These are phyloP conservation scores for Dimocarpus longan DNA, from an alignment of 345 rosid species.

Conservation along the genomic window DNA sequence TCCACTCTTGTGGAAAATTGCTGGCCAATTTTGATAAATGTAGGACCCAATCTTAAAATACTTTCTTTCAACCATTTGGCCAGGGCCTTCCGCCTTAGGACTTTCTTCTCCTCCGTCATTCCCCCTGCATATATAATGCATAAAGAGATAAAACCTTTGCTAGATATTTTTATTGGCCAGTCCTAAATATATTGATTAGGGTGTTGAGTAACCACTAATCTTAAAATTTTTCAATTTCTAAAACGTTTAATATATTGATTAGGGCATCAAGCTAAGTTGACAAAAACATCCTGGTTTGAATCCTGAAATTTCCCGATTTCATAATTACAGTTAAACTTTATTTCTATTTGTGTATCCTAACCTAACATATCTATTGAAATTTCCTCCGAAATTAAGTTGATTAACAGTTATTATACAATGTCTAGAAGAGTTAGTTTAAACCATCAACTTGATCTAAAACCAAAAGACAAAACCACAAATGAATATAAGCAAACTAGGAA, in stretches of 20 bases:
- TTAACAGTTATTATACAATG: neutral
- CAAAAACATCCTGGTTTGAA: neutral
- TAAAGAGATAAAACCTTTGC: neutral
- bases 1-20: conserved; percentile 98
- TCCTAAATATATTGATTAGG: neutral
- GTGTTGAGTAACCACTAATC: neutral
- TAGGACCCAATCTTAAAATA: conserved; percentile 92
- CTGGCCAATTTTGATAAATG: conserved; percentile 97
- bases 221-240: neutral
- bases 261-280: neutral
- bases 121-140: conserved; percentile 67
- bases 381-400: neutral
- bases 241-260: neutral
- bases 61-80: conserved; percentile 96
- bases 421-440: neutral
- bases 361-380: neutral
- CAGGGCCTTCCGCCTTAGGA: conserved; percentile 61
- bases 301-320: neutral
- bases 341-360: neutral
- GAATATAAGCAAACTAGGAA: no score
- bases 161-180: neutral
- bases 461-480: no score
- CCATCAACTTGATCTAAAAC: neutral
- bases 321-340: no score
- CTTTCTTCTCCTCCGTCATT: conserved; percentile 82